Conservation (phyloP, 1,284 basidiomycete species). For the Boletus sp. region DNA sequence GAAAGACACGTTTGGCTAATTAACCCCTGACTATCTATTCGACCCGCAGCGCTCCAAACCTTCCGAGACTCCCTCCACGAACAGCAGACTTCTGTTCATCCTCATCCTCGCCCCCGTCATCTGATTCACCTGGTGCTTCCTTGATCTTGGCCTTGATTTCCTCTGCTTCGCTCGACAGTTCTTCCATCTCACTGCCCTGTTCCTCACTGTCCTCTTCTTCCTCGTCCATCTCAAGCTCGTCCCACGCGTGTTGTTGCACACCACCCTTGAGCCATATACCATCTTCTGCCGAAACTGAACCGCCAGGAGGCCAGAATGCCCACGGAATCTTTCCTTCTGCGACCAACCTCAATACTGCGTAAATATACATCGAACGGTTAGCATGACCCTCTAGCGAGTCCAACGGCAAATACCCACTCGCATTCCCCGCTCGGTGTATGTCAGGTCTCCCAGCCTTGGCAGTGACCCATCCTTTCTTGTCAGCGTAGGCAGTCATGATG, state of each 20-base stretch:
- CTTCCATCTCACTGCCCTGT: constrained; percentile 18
- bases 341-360: constrained; percentile 68
- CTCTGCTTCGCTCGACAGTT: constrained; percentile 15
- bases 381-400: background rate
- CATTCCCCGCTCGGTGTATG: constrained; percentile 83
- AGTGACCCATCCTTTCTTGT: constrained; percentile 78
- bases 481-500: constrained; percentile 74
- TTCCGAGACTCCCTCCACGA: constrained; percentile 15
- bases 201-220: constrained; percentile 34
- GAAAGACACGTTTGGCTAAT: constrained; percentile 13
- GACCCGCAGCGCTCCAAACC: constrained; percentile 28
- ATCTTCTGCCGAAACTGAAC: constrained; percentile 34
- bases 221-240: constrained; percentile 34
- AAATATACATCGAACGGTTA: constrained; percentile 7
- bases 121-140: constrained; percentile 1
- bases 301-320: constrained; percentile 77
- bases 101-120: constrained; percentile 17
- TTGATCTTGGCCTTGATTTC: background rate
- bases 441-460: constrained; percentile 88
- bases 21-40: constrained; percentile 16
- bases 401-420: constrained; percentile 52
- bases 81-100: constrained; percentile 10
- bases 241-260: constrained; percentile 29
- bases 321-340: constrained; percentile 78
- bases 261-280: constrained; percentile 59